Percentiles rank a stretch among this genome's conserved stretches.
These are phyloP conservation scores for Penicillium herquei DNA, from an alignment of 495 filamentous ascomycete species.

Conservation along the genomic window DNA sequence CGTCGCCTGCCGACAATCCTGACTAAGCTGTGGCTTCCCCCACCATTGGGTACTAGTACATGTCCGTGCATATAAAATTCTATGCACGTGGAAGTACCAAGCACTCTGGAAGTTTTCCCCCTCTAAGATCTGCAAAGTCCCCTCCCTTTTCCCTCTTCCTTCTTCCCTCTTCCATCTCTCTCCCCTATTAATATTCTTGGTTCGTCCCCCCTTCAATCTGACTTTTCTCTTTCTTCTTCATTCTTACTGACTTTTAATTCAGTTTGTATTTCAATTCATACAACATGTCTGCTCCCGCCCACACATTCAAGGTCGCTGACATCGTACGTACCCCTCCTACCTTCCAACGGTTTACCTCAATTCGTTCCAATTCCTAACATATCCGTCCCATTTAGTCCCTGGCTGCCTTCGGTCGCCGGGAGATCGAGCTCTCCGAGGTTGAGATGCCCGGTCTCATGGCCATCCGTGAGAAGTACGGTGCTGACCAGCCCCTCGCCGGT, in stretches of 20 bases:
- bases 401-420: conserved; percentile 97
- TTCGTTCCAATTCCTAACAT: conserved; percentile 19
- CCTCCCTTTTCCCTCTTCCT: conserved; percentile 19
- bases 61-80: neutral
- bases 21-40: conserved; percentile 8
- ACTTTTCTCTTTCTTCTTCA: neutral
- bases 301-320: conserved; percentile 97
- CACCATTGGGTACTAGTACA: conserved; percentile 20
- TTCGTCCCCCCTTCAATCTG: conserved; percentile 6
- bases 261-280: conserved; percentile 11
- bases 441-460: conserved; percentile 98
- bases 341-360: neutral
- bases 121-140: conserved; percentile 15
- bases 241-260: conserved; percentile 11
- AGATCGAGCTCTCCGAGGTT: conserved; percentile 98
- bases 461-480: conserved; percentile 85
- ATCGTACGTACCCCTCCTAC: conserved; percentile 55
- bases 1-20: conserved; percentile 1
- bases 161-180: conserved; percentile 15
- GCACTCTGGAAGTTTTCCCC: conserved; percentile 22
- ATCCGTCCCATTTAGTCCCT: conserved; percentile 61
- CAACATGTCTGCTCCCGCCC: conserved; percentile 70
- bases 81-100: conserved; percentile 3
- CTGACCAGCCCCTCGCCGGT: conserved; percentile 89
- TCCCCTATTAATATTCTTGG: conserved; percentile 12